phyloP scores from a whole-genome alignment of 768 basidiomycete species.

The Pisolithus orientalis region DNA sequence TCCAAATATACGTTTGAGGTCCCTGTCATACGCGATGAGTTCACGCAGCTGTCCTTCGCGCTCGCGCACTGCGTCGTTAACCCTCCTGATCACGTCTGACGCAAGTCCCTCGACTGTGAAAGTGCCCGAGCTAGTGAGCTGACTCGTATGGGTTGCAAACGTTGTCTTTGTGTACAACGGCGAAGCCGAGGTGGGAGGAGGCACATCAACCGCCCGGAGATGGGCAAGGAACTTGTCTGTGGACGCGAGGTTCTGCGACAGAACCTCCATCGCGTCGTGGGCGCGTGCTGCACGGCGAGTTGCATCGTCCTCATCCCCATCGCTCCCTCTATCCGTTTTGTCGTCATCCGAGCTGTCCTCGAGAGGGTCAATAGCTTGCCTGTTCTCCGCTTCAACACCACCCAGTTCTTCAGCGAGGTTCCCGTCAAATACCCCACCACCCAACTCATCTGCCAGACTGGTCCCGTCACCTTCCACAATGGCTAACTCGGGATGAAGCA shows the following conservation, averaged over 20 bases:
- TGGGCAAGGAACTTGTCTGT: conserved; percentile 74
- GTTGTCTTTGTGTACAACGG: conserved; percentile 31
- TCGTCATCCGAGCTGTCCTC: conserved; percentile 15
- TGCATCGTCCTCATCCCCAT: conserved; percentile 23
- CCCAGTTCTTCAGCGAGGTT: conserved; percentile 31
- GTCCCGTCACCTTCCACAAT: conserved; percentile 23
- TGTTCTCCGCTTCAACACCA: conserved; percentile 14
- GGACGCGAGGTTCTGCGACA: conserved; percentile 67
- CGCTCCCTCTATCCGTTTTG: conserved; percentile 8
- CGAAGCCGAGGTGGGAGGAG: conserved; percentile 25
- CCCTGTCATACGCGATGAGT: conserved; percentile 70
- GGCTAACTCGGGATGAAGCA: conserved; percentile 12
- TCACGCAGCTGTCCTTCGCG: conserved; percentile 80
- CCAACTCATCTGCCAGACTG: conserved; percentile 42
- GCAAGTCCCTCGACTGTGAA: conserved; percentile 59
- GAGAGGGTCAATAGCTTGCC: conserved; percentile 18
- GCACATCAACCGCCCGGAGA: conserved; percentile 63
- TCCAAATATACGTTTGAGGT: conserved; percentile 68
- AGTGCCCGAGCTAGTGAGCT: conserved; percentile 9
- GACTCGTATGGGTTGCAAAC: neutral
- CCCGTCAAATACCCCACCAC: conserved; percentile 4
- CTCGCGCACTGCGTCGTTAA: conserved; percentile 70
- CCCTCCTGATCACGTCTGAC: conserved; percentile 66
- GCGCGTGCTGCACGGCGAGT: conserved; percentile 16
- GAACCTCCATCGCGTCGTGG: conserved; percentile 64